Conservation (phyloP, 202 grass and related monocot species). For the Zoysia matrella region DNA sequence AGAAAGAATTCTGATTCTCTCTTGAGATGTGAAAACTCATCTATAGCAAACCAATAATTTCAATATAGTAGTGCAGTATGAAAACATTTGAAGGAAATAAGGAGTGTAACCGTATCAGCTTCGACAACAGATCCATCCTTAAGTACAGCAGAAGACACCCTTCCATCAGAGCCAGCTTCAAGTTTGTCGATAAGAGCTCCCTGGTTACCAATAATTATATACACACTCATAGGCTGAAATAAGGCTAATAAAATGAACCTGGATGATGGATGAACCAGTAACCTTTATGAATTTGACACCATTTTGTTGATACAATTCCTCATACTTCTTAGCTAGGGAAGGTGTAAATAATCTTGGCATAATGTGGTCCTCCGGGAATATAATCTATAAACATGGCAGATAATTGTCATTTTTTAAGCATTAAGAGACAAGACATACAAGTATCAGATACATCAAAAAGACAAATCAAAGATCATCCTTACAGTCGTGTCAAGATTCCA, state of each 20-base stretch:
- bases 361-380: constrained; percentile 87
- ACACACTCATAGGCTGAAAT: constrained; percentile 1
- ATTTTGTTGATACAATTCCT: constrained; percentile 84
- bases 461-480: constrained; percentile 41
- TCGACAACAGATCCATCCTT: constrained; percentile 88
- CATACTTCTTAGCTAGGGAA: constrained; percentile 86
- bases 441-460: constrained; percentile 26
- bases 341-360: constrained; percentile 98
- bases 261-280: constrained; percentile 16
- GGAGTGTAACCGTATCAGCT: constrained; percentile 72
- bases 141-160: constrained; percentile 77
- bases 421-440: constrained; percentile 2
- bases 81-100: constrained; percentile 21
- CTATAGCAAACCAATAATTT: not conserved
- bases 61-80: not conserved
- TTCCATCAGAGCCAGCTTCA: constrained; percentile 88
- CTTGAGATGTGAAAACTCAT: not conserved
- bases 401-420: constrained; percentile 3
- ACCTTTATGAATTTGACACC: constrained; percentile 90
- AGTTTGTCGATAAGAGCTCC: constrained; percentile 75
- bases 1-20: not conserved
- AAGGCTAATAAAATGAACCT: constrained; percentile 28
- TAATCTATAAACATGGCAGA: constrained; percentile 56
- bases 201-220: constrained; percentile 42
- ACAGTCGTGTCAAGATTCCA: constrained; percentile 97